Base-by-base conservation (phyloP, 1,139 yeast species). In the Taphrina communis region DNA sequence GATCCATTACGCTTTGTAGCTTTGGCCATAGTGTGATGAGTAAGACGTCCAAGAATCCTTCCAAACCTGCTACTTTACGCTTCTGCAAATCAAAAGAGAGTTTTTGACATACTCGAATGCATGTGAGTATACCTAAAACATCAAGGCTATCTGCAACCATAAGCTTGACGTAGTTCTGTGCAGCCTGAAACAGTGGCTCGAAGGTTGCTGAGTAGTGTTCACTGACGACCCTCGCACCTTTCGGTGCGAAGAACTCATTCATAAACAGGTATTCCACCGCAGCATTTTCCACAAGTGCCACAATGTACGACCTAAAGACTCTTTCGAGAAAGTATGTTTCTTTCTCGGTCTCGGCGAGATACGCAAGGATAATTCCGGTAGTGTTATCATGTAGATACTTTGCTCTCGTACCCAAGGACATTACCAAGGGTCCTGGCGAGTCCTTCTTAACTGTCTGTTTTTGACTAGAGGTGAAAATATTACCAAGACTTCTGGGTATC, bases 191-290 rank as follows among this genome's bases (percentile, higher is more conserved):
- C 72, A 83, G 83, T 65, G 78, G 78, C 72, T 78, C 81, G 76
- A 84, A 85, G 6, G 86, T 80, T 51, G 81, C 80, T 66, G 82
- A 82, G 73, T 84, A 79, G 2, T 82, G 80, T 77, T 21, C 82
- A 76, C 68, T 81, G 83, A 38, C 82, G 84, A 6, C 76, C 78
- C 70, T 75, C 76, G 69, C 36, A 7, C 59, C 55, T 44, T 66
- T 66, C 31, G 65, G 36, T n/a, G 82, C 82, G 77, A 91, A 92
- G 75, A 90, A 91, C 42, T 87, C 92, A 42, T 82, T 84, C 73
- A 90, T 78, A 76, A 92, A 91, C 48, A 87, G 81, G 75, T 88
- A 90, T 76, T 93, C 97, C 5, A 87, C 93, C 1, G 88, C 82
- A 19, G 88, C 85, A 77, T 91, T 92, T 75, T 91, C 97, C 39